phyloP scores from a whole-genome alignment of 2,329 filamentous ascomycete genomes.

The Penicillium corylophilum region DNA sequence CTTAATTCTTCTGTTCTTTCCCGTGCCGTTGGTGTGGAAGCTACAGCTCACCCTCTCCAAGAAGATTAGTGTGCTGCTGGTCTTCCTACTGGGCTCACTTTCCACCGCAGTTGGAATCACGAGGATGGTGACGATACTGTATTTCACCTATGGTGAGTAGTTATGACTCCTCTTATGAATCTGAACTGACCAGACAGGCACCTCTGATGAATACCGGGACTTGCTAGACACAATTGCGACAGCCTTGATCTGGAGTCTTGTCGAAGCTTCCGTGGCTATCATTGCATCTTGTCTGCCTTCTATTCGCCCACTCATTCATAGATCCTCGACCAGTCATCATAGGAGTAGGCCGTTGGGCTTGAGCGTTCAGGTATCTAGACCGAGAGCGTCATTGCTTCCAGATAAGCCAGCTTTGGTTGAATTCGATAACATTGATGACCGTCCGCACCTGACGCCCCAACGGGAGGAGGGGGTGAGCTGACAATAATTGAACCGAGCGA shows the following conservation, averaged over 20 bases:
- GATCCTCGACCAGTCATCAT: slow-evolving; percentile 3
- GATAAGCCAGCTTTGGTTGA: background rate
- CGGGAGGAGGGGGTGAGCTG: background rate
- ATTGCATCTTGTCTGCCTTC: slow-evolving; percentile 11
- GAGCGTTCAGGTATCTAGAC: background rate
- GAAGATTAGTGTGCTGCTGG: slow-evolving; percentile 9
- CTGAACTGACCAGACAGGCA: background rate
- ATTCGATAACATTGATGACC: background rate
- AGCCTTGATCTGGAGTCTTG: slow-evolving; percentile 11
- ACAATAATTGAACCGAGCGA: background rate
- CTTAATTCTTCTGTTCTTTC: slow-evolving; percentile 6
- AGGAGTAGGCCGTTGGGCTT: background rate
- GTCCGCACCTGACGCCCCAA: background rate
- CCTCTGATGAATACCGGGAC: slow-evolving; percentile 8
- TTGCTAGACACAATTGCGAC: slow-evolving; percentile 13
- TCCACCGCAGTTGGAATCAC: slow-evolving; percentile 8
- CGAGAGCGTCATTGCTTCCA: background rate
- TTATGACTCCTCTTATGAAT: background rate
- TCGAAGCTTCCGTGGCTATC: slow-evolving; percentile 11
- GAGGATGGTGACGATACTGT: slow-evolving; percentile 9
- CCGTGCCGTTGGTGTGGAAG: slow-evolving; percentile 9
- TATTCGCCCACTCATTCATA: slow-evolving; percentile 12
- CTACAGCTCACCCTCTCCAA: slow-evolving; percentile 10
- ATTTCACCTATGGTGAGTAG: slow-evolving; percentile 12
- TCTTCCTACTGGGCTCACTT: slow-evolving; percentile 10